phyloP scores from a whole-genome alignment of 768 basidiomycete genomes.

The Russula brevipes region DNA sequence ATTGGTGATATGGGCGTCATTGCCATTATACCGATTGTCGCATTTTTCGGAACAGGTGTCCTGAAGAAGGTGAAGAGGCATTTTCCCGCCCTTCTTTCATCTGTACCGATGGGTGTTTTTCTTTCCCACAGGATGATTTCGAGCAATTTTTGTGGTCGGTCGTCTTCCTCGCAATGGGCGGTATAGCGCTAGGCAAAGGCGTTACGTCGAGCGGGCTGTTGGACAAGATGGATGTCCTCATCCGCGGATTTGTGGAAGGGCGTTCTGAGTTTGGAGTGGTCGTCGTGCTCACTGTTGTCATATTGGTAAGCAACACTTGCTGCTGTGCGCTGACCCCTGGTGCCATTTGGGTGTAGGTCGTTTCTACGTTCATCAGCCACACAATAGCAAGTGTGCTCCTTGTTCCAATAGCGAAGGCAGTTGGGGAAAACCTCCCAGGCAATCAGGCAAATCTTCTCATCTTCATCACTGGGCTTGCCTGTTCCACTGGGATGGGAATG shows the following conservation, averaged over 20 bases:
- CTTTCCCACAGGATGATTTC: constrained; percentile 70
- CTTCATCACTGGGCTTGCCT: constrained; percentile 88
- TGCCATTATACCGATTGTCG: constrained; percentile 86
- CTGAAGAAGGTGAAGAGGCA: constrained; percentile 74
- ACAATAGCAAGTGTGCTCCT: constrained; percentile 94
- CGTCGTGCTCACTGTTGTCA: constrained; percentile 43
- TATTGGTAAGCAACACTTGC: constrained; percentile 29
- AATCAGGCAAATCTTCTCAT: constrained; percentile 78
- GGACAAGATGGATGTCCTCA: constrained; percentile 62
- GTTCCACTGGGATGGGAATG: constrained; percentile 96
- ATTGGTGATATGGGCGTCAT: constrained; percentile 98
- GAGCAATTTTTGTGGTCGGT: constrained; percentile 93
- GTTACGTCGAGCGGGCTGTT: constrained; percentile 87
- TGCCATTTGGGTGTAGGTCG: constrained; percentile 42
- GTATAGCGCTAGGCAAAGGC: constrained; percentile 92
- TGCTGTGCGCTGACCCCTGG: not conserved
- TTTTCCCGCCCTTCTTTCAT: not conserved
- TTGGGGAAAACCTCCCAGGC: constrained; percentile 69
- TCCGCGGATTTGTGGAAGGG: constrained; percentile 56
- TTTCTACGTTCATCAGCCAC: constrained; percentile 96
- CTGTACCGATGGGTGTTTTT: not conserved
- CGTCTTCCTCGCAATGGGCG: constrained; percentile 96
- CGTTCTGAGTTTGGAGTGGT: constrained; percentile 66
- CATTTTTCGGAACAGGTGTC: constrained; percentile 91
- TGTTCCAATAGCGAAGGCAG: constrained; percentile 92